Conservation (phyloP, 208 protist species). For the Crithidia sp. region DNA sequence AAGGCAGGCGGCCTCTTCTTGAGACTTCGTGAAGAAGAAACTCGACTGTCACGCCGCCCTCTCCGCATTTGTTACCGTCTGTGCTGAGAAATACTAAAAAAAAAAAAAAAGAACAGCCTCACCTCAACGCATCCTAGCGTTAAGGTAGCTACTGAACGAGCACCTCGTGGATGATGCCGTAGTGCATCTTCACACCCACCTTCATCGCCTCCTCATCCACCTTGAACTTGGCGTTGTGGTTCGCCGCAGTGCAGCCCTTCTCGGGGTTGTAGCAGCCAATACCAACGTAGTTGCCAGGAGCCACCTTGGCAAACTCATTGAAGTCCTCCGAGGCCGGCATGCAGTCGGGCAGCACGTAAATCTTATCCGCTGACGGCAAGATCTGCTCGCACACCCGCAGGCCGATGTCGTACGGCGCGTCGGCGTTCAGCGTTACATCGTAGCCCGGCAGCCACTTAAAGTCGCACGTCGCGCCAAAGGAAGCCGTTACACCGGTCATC, state of each 20-base stretch:
- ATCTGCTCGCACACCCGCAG: slow-evolving; percentile 42
- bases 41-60: no score
- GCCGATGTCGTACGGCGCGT: slow-evolving; percentile 37
- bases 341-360: slow-evolving; percentile 34
- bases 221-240: slow-evolving; percentile 57
- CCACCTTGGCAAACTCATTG: slow-evolving; percentile 33
- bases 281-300: slow-evolving; percentile 49
- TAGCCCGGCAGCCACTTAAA: slow-evolving; percentile 45
- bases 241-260: slow-evolving; percentile 32
- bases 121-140: neutral
- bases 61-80: no score
- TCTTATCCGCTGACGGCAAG: slow-evolving; percentile 26
- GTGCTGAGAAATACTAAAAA: neutral
- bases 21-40: no score
- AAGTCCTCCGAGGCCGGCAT: slow-evolving; percentile 59
- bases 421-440: slow-evolving; percentile 54
- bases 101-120: neutral
- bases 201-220: slow-evolving; percentile 64
- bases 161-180: slow-evolving; percentile 20
- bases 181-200: slow-evolving; percentile 47
- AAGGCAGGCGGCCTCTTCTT: no score
- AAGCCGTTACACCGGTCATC: slow-evolving; percentile 29
- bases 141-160: slow-evolving; percentile 10
- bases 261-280: slow-evolving; percentile 49
- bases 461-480: slow-evolving; percentile 38